Percentiles rank a stretch among this genome's conserved stretches.
These are phyloP conservation scores for Plasmodium gonderi DNA, from an alignment of 169 alveolate genomes.

Conservation along the genomic window DNA sequence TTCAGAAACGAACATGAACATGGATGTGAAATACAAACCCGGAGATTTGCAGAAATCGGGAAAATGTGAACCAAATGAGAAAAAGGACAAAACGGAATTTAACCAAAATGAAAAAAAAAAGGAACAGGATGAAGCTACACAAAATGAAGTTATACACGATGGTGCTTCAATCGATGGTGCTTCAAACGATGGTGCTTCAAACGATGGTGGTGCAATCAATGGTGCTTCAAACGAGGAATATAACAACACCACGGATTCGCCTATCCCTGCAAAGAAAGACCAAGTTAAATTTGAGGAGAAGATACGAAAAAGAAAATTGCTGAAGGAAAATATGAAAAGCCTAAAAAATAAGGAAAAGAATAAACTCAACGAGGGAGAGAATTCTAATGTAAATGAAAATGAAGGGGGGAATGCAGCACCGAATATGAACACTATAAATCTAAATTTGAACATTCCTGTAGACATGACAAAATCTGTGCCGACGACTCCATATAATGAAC, in stretches of 20 bases:
- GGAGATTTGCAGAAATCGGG: background rate
- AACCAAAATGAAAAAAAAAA: background rate
- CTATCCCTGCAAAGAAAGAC: background rate
- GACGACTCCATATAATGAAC: background rate
- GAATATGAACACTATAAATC: background rate
- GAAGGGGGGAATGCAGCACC: background rate
- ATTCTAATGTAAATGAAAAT: background rate
- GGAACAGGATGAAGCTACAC: background rate
- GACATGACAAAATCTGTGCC: background rate
- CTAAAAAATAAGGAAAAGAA: conserved; percentile 23
- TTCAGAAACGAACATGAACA: background rate
- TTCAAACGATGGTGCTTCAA: too few species aligned
- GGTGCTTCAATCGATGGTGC: too few species aligned
- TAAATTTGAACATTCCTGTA: background rate
- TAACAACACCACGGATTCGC: background rate
- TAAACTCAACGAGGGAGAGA: background rate
- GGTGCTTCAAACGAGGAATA: background rate
- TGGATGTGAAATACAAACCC: background rate
- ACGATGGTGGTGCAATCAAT: too few species aligned
- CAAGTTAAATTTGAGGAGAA: conserved; percentile 18
- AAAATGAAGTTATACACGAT: too few species aligned
- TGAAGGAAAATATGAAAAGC: conserved; percentile 24
- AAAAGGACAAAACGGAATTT: background rate
- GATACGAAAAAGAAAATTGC: conserved; percentile 32
- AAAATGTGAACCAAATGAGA: background rate